phyloP scores from a whole-genome alignment of 164 flowering plant genomes.

The grape (Vitis vinifera) region DNA sequence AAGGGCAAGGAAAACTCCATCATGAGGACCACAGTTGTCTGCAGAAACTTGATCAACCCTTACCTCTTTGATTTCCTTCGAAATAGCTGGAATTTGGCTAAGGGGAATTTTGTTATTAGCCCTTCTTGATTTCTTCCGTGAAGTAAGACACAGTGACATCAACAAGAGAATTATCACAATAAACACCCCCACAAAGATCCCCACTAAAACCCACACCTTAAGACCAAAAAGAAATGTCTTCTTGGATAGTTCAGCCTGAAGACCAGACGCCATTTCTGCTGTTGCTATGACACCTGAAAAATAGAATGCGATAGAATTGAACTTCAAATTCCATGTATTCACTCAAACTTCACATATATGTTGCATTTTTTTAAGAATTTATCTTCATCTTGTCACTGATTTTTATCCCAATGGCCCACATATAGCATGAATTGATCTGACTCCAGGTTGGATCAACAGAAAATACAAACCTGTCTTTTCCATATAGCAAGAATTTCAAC shows the following conservation, averaged over 20 bases:
- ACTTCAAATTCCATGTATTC: not conserved
- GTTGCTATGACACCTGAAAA: constrained; percentile 17
- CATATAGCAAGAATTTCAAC: too few species aligned
- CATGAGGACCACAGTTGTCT: not conserved
- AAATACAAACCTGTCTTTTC: not conserved
- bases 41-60: constrained; percentile 37
- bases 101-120: constrained; percentile 35
- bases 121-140: constrained; percentile 61
- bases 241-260: constrained; percentile 48
- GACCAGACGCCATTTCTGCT: constrained; percentile 51
- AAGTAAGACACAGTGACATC: constrained; percentile 53
- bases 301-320: not conserved
- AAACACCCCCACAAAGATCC: constrained; percentile 50
- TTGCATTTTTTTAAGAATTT: not conserved
- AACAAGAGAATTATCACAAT: constrained; percentile 48
- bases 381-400: not conserved
- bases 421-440: too few species aligned
- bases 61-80: constrained; percentile 59
- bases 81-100: constrained; percentile 42
- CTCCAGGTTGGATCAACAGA: not conserved
- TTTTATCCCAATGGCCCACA: too few species aligned
- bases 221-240: constrained; percentile 49
- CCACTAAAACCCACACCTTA: constrained; percentile 71
- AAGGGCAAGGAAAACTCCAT: not conserved
- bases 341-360: not conserved